Evolutionary conservation across 2,329 filamentous ascomycete species (phyloP).

Genomic region (Macroventuria anomochaeta): DNA sequence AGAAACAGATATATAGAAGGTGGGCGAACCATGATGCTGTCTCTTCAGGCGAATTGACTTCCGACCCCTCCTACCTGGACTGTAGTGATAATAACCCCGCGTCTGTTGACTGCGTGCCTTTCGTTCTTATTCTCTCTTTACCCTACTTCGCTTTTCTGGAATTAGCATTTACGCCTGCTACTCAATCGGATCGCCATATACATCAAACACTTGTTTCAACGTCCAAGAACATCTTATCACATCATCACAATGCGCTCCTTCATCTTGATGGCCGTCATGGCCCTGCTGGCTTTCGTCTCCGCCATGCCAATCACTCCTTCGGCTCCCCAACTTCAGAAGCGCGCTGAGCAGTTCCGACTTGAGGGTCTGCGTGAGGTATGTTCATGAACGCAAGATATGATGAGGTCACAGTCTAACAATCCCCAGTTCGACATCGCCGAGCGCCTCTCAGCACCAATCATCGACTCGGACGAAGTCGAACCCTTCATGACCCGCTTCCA

Average conservation of each 20-base stretch:
- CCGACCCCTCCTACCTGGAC: conserved; percentile 20
- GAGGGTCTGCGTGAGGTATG: conserved; percentile 45
- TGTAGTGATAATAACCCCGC: conserved; percentile 18
- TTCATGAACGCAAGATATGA: background rate
- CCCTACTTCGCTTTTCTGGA: conserved; percentile 18
- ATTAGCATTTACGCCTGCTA: conserved; percentile 11
- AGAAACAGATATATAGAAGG: conserved; percentile 31
- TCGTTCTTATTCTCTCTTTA: conserved; percentile 23
- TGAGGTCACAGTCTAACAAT: conserved; percentile 15
- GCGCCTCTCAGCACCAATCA: conserved; percentile 31
- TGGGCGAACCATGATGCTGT: conserved; percentile 22
- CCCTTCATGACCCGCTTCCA: conserved; percentile 32
- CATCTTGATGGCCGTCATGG: conserved; percentile 34
- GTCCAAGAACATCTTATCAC: background rate
- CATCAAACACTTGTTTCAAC: background rate
- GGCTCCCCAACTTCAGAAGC: conserved; percentile 40
- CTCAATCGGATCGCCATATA: background rate
- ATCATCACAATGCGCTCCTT: conserved; percentile 35
- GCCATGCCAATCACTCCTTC: conserved; percentile 46
- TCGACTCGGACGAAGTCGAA: conserved; percentile 20
- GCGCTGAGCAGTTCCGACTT: conserved; percentile 42
- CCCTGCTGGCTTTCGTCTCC: conserved; percentile 31
- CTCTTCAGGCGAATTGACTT: conserved; percentile 28
- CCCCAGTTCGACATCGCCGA: conserved; percentile 43
- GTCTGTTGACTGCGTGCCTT: conserved; percentile 23